A percentile compares a stretch with the other conserved stretches of the same genome.
Evolutionary conservation across 352 stramenopile genomes (phyloP).

Genomic region (Globisporangium cystogenes): DNA sequence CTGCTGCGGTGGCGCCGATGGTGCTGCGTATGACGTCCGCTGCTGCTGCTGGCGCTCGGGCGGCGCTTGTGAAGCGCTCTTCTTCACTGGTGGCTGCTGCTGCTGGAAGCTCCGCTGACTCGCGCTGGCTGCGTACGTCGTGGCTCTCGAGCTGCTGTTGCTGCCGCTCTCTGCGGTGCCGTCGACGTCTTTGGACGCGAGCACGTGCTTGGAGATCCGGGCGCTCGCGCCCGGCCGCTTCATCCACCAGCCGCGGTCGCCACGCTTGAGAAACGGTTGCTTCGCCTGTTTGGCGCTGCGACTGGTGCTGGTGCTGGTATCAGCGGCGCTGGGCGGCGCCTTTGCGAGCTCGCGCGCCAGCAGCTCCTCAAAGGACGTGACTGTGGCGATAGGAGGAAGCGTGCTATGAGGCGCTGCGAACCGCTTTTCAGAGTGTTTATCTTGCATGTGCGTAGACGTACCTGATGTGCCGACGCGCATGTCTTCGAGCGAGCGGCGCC

Average conservation of each 20-base stretch:
- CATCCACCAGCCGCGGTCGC: conserved; percentile 84
- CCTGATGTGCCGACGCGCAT: conserved; percentile 11
- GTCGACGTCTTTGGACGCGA: conserved; percentile 42
- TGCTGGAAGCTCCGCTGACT: conserved; percentile 9
- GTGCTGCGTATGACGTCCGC: not conserved
- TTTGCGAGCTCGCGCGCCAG: conserved; percentile 58
- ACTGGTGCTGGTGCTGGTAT: not conserved
- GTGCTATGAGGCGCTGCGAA: not conserved
- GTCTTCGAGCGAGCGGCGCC: conserved; percentile 5
- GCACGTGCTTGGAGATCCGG: conserved; percentile 55
- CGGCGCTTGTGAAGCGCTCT: conserved; percentile 12
- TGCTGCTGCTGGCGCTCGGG: conserved; percentile 8
- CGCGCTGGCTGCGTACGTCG: conserved; percentile 2
- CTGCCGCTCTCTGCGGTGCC: conserved; percentile 3
- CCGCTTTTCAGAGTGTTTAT: not conserved
- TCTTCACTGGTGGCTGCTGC: conserved; percentile 11
- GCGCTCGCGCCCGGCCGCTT: conserved; percentile 37
- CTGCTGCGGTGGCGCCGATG: not conserved
- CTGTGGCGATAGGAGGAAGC: conserved; percentile 20
- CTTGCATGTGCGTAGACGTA: not conserved
- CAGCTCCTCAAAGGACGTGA: conserved; percentile 58
- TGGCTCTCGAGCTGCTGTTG: conserved; percentile 8
- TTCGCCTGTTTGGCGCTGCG: conserved; percentile 10
- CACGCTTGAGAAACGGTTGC: conserved; percentile 71
- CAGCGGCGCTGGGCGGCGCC: conserved; percentile 11